A percentile compares a stretch with the other conserved stretches of the same genome.
phyloP scores from a whole-genome alignment of 495 filamentous ascomycete genomes.

The Oidiodendron maius region DNA sequence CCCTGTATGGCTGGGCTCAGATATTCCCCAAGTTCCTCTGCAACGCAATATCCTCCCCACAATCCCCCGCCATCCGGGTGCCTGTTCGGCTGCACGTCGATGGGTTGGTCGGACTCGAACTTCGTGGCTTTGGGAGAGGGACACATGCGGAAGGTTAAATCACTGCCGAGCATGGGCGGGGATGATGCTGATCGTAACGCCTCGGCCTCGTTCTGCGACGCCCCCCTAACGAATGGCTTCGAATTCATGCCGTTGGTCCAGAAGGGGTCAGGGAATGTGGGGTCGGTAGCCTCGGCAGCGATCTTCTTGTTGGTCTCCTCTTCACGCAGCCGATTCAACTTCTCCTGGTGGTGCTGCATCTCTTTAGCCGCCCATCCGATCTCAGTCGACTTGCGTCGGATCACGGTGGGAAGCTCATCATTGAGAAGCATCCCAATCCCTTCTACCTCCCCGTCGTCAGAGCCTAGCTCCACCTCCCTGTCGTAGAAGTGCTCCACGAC shows the following conservation, averaged over 20 bases:
- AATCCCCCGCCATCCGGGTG: conserved; percentile 44
- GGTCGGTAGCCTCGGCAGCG: conserved; percentile 23
- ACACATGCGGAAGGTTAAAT: conserved; percentile 71
- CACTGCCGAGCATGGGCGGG: conserved; percentile 80
- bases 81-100: conserved; percentile 42
- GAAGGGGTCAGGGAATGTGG: conserved; percentile 32
- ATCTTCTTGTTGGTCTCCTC: conserved; percentile 26
- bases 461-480: conserved; percentile 42
- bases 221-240: conserved; percentile 24
- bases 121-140: conserved; percentile 73
- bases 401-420: conserved; percentile 33
- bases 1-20: conserved; percentile 27
- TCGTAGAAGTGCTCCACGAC: conserved; percentile 51
- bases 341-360: conserved; percentile 36
- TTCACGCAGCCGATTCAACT: conserved; percentile 23
- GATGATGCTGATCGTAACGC: conserved; percentile 47
- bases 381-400: conserved; percentile 36
- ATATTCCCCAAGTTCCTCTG: conserved; percentile 30
- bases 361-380: conserved; percentile 37
- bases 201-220: conserved; percentile 28
- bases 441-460: conserved; percentile 18
- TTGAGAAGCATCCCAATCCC: conserved; percentile 25
- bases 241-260: conserved; percentile 24
- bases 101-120: conserved; percentile 57
- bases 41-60: conserved; percentile 63